Base-by-base conservation (phyloP, 78 protist genomes). In the Dictyostelium brefeldianum region DNA sequence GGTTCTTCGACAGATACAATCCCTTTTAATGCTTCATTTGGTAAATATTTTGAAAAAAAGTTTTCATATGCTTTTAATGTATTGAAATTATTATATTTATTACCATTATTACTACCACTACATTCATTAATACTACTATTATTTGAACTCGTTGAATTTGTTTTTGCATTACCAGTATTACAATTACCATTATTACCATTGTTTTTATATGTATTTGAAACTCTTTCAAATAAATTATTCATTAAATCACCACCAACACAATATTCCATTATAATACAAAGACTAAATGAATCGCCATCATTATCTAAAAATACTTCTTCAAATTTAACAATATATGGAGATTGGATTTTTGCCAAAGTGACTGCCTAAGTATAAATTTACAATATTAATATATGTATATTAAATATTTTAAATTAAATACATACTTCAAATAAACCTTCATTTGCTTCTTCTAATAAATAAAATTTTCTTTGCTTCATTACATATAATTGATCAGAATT, bases 241-340 rank as follows among this genome's bases (percentile, higher is more conserved):
- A 84, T 70, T 12, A 84, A 29, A 59, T 84, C 91, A 2, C 91
- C 91, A 14, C 91, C 91, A 43, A 57, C 82, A 46, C 91, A 84
- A 57, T 84, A 84, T 43, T 84, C 91, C 91, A 84, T 84, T 20
- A 84, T 81, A 56, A 84, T 84, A 74, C 91, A 84, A 18, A 84
- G 17, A 84, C 91, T 84, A 22, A 50, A 69, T 11, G 17, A 43
- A 9, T 36, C 17, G 2, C 69, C 47, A 57, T 59, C 74, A 29
- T 84, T 57, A 31, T 56, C 43, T 5, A 84, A 53, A 41, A 84
- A 84, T 2, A 84, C 91, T 59, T 84, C 91, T 74, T 83, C 91
- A 56, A 84, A 74, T 47, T 29, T 71, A 27, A 74, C 91, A 5
- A 84, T 84, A 51, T 84, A 51, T 0, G 7, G 59, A 8, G 56